A percentile compares a stretch with the other conserved stretches of the same genome.
Conservation (phyloP, 1,284 basidiomycete species). For the Microbotryomycetes sp. region DNA sequence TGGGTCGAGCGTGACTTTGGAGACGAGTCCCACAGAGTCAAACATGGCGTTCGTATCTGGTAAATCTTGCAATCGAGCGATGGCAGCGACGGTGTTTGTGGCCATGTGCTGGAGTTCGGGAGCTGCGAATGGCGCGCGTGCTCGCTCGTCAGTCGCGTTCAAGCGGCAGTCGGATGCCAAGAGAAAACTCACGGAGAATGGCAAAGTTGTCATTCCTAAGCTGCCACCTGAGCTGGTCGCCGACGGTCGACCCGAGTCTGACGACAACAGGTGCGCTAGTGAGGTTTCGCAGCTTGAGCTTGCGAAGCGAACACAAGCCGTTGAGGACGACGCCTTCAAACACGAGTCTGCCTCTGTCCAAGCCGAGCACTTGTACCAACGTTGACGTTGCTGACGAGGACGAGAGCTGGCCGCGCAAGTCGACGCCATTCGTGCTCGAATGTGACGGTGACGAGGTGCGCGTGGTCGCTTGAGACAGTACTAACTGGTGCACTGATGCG, state of each 20-base stretch:
- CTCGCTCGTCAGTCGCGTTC: not conserved
- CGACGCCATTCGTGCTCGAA: too few relatives aligned
- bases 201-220: conserved; percentile 6
- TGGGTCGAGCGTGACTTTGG: conserved; percentile 1
- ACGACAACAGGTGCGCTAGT: not conserved
- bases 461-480: too few relatives aligned
- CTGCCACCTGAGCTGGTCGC: conserved; percentile 11
- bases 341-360: not conserved
- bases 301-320: conserved; percentile 1
- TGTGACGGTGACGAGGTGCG: too few relatives aligned
- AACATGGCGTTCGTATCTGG: conserved; percentile 8
- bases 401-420: too few relatives aligned
- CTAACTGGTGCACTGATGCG: too few relatives aligned
- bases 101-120: conserved; percentile 1
- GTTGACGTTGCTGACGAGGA: not conserved
- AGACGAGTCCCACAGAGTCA: conserved; percentile 8
- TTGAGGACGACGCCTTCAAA: conserved; percentile 11
- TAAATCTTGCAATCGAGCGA: not conserved
- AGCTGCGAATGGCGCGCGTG: not conserved
- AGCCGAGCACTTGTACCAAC: conserved; percentile 4
- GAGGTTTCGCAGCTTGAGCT: not conserved
- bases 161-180: not conserved
- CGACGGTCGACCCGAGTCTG: conserved; percentile 7
- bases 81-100: conserved; percentile 7
- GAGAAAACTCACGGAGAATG: not conserved